Evolutionary conservation across 2,329 filamentous ascomycete genomes (phyloP).

Genomic region (Fusarium dimerum): DNA sequence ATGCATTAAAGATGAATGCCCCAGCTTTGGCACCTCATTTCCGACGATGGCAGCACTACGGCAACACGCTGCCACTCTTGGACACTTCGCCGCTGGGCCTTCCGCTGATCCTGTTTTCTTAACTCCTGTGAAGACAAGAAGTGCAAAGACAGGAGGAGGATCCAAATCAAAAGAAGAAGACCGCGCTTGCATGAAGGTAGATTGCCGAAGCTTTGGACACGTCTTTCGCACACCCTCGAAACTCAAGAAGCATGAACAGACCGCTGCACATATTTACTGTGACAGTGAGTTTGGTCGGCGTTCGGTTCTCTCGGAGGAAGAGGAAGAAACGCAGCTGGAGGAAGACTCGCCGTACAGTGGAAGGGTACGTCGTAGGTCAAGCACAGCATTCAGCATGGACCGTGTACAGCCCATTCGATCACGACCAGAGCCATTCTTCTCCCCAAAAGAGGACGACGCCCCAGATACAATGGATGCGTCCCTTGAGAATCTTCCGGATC

Average conservation of each 20-base stretch:
- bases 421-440: too few species aligned
- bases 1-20: constrained; percentile 12
- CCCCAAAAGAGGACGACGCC: too few species aligned
- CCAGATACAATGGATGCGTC: too few species aligned
- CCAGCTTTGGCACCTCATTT: constrained; percentile 2
- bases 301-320: too few species aligned
- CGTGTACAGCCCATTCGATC: too few species aligned
- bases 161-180: constrained; percentile 5
- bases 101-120: background rate
- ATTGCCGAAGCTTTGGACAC: constrained; percentile 6
- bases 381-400: too few species aligned
- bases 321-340: too few species aligned
- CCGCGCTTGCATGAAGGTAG: constrained; percentile 10
- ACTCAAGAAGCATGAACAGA: constrained; percentile 10
- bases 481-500: background rate
- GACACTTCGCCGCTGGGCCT: background rate
- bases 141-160: background rate
- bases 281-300: background rate
- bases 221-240: background rate
- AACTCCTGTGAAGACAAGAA: too few species aligned
- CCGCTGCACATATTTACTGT: constrained; percentile 2
- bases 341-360: too few species aligned
- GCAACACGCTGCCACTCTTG: background rate
- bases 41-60: background rate
- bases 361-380: too few species aligned